Evolutionary conservation across 2,329 filamentous ascomycete species (phyloP), one percentile per base, ranked within the genome.

Genomic region (Emmonsiellopsis sp.): DNA sequence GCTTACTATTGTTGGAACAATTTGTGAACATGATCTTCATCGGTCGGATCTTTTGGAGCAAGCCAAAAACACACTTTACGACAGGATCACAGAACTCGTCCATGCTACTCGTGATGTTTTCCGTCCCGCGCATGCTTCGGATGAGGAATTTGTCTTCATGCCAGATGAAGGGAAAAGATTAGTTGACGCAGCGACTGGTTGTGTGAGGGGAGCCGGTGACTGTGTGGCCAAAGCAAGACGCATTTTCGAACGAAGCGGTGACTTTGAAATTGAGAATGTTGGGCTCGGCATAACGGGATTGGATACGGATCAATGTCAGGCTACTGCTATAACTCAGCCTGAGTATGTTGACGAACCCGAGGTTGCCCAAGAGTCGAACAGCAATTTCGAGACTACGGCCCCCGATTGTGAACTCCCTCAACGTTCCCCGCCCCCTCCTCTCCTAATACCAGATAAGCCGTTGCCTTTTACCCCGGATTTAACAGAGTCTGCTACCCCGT

Each of bases 161-260:
- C 87, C 87, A 1, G 83, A 89, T 56, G 85, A 92, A 63, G 89
- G 88, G 59, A 84, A 82, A 58, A 79, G 84, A 32, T 77, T 95
- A 42, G 80, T 93, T 34, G 77, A 80, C 56, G 88, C 89, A 17
- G 90, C 90, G 7, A 95, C 90, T 6, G 84, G 82, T 55, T 96
- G 91, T 65, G 91, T 98, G 31, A 85, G 89, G 60, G 87, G 88
- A 21, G 90, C 91, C 44, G 92, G 92, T 42, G 90, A 95, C 61
- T 96, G 92, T 68, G 87, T 95, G 17, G 85, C 87, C 6, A 92
- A 91, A 71, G 86, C 91, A 9, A 89, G 89, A 62, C 79, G 82
- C 65, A 83, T 94, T 44, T 86, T 98, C 54, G 90, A 95, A 70
- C 81, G 86, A 56, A 89, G 93, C 58, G 90, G 91, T 17, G 91